These are phyloP conservation scores for Cercospora zeina DNA, from an alignment of 2,329 filamentous ascomycete genomes.

Conservation along the genomic window DNA sequence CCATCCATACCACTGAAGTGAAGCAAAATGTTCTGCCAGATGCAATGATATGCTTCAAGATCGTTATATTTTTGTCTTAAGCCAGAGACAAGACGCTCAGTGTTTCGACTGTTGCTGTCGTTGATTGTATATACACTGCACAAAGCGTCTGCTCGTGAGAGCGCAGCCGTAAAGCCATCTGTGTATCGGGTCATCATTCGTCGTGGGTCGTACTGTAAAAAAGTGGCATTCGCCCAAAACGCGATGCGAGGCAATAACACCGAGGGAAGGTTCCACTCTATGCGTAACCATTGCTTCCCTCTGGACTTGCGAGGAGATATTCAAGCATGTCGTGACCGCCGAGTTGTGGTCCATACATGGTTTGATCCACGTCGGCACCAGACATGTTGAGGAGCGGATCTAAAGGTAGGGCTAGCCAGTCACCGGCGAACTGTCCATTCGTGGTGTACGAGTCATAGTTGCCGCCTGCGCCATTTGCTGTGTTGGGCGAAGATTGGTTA, in stretches of 20 bases:
- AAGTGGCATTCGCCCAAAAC: background rate
- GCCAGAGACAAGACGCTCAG: constrained; percentile 1
- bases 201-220: background rate
- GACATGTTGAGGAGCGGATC: constrained; percentile 61
- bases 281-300: background rate
- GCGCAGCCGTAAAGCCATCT: constrained; percentile 6
- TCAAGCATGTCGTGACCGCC: constrained; percentile 56
- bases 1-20: background rate
- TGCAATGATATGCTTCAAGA: background rate
- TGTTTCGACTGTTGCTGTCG: background rate
- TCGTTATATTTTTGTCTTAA: background rate
- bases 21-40: background rate
- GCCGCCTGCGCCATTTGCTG: constrained; percentile 29
- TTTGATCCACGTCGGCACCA: constrained; percentile 58
- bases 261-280: background rate
- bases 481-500: constrained; percentile 39
- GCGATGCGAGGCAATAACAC: background rate
- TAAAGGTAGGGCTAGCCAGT: constrained; percentile 63
- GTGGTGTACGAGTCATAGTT: constrained; percentile 28
- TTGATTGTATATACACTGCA: background rate
- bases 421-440: constrained; percentile 44
- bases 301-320: constrained; percentile 42
- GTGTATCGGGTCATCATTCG: background rate
- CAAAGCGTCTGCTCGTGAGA: constrained; percentile 8
- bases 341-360: constrained; percentile 64